Evolutionary conservation across 768 basidiomycete species (phyloP).

Genomic region (Macrolepiota albuminosa): DNA sequence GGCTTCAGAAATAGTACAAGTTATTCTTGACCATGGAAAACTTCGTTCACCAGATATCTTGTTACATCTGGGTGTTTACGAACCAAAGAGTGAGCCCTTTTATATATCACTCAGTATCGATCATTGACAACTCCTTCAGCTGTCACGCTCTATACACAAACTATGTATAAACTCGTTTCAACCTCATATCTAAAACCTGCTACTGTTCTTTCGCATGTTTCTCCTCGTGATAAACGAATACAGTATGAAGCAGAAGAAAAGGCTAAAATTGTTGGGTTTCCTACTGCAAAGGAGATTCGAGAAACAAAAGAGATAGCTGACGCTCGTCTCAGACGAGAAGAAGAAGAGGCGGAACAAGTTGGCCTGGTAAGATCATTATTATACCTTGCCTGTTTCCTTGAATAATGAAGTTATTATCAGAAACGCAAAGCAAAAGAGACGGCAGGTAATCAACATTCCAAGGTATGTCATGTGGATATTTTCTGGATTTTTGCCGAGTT

Average conservation of each 20-base stretch:
- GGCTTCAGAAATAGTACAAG: constrained; percentile 73
- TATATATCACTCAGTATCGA: neutral
- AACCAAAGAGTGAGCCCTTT: constrained; percentile 49
- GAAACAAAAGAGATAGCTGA: constrained; percentile 65
- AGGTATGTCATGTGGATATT: constrained; percentile 31
- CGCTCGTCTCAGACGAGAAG: constrained; percentile 60
- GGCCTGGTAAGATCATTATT: constrained; percentile 54
- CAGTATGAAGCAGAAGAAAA: constrained; percentile 79
- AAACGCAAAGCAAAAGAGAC: constrained; percentile 59
- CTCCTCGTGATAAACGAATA: constrained; percentile 76
- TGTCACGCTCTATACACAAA: constrained; percentile 48
- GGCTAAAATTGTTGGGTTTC: constrained; percentile 67
- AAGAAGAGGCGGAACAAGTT: constrained; percentile 68
- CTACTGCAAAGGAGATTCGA: constrained; percentile 74
- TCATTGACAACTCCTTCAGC: constrained; percentile 13
- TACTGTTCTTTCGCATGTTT: constrained; percentile 70
- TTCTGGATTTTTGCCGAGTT: neutral
- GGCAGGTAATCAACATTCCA: constrained; percentile 41
- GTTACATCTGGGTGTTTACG: constrained; percentile 41
- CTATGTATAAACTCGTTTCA: constrained; percentile 67
- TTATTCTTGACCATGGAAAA: constrained; percentile 83
- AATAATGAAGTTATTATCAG: constrained; percentile 33
- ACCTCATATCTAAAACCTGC: constrained; percentile 76
- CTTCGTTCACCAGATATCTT: constrained; percentile 72
- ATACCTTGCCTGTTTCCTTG: constrained; percentile 5